Evolutionary conservation across 2,329 filamentous ascomycete genomes (phyloP).

Genomic region (Calycina marina): DNA sequence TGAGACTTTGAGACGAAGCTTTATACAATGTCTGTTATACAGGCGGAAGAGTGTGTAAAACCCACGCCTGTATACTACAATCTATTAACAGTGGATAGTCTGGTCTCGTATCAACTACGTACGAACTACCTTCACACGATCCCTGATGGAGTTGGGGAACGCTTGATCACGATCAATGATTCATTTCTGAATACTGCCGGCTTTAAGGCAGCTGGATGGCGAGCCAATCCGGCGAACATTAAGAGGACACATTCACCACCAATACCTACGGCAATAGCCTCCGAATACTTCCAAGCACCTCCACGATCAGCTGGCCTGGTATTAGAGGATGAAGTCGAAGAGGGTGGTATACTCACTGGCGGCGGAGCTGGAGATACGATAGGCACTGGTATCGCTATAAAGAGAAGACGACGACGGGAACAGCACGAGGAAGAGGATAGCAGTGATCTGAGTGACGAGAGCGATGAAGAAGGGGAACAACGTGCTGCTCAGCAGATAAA

Average conservation of each 20-base stretch:
- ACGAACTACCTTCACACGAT: constrained; percentile 68
- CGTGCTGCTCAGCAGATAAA: constrained; percentile 78
- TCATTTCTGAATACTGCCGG: constrained; percentile 64
- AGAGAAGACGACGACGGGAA: constrained; percentile 51
- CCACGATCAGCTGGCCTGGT: constrained; percentile 41
- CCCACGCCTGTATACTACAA: not conserved
- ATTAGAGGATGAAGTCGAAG: constrained; percentile 52
- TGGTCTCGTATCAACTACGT: constrained; percentile 71
- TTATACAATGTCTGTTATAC: constrained; percentile 25
- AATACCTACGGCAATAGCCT: constrained; percentile 68
- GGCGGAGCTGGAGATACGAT: constrained; percentile 51
- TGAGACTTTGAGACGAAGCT: too few relatives aligned
- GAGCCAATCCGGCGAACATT: constrained; percentile 55
- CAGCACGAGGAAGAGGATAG: constrained; percentile 69
- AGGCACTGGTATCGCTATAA: constrained; percentile 50
- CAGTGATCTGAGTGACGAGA: constrained; percentile 73
- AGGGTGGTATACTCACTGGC: constrained; percentile 52
- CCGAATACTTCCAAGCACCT: constrained; percentile 71
- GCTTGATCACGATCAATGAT: constrained; percentile 69
- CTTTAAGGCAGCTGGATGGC: constrained; percentile 75
- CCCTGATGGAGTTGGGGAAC: constrained; percentile 72
- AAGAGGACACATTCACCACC: constrained; percentile 77
- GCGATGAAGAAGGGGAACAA: constrained; percentile 61
- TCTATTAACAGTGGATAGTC: constrained; percentile 31
- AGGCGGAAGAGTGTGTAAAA: constrained; percentile 23